A percentile compares a stretch with the other conserved stretches of the same genome.
These are phyloP conservation scores for Neopestalotiopsis sp. DNA, from an alignment of 2,329 filamentous ascomycete species.

Conservation along the genomic window DNA sequence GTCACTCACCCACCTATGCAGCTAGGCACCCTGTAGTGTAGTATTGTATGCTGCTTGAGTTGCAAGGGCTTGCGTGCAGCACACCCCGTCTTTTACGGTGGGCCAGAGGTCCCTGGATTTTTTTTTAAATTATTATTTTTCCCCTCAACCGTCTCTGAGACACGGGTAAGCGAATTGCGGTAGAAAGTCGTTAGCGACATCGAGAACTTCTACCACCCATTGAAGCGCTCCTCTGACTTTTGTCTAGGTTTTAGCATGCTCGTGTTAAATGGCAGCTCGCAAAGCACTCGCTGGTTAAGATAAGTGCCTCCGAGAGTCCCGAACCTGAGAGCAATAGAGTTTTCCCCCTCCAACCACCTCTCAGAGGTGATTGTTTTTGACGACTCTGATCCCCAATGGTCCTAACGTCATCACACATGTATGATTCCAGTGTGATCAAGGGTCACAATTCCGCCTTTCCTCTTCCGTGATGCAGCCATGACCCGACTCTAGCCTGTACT, in stretches of 20 bases:
- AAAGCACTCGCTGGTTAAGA: background rate
- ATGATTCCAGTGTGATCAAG: background rate
- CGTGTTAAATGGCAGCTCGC: background rate
- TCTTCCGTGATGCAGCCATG: background rate
- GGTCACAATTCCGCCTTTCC: constrained; percentile 13
- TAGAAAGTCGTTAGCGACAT: background rate
- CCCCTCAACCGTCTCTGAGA: background rate
- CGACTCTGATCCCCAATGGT: background rate
- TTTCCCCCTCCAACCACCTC: background rate
- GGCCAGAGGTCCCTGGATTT: constrained; percentile 2
- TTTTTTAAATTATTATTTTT: background rate
- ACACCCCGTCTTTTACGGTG: background rate
- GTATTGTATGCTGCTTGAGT: background rate
- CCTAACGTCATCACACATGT: constrained; percentile 13
- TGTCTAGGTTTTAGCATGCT: background rate
- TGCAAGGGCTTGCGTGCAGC: background rate
- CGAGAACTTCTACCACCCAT: background rate
- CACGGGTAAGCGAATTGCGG: background rate
- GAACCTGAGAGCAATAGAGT: background rate
- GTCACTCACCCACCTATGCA: background rate
- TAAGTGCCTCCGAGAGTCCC: constrained; percentile 7
- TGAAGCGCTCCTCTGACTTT: background rate
- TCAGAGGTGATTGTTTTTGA: background rate
- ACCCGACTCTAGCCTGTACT: background rate
- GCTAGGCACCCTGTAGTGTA: too few species aligned